A percentile compares a stretch with the other conserved stretches of the same genome.
Evolutionary conservation across 768 basidiomycete genomes (phyloP).

Genomic region (Roridomyces roridus): DNA sequence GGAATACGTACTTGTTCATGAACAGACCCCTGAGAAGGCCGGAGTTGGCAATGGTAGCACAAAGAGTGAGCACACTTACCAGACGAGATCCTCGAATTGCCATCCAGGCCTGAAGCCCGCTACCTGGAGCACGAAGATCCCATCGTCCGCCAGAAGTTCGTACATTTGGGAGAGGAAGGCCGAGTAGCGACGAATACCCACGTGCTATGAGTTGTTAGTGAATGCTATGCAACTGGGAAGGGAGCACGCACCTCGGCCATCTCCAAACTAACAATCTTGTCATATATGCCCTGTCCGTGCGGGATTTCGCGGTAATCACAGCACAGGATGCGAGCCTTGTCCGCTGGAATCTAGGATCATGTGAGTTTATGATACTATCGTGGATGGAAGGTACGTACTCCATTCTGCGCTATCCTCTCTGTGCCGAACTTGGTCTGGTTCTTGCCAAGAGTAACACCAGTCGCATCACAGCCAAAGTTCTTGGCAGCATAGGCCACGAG

Average conservation of each 20-base stretch:
- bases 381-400: constrained; percentile 43
- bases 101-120: constrained; percentile 94
- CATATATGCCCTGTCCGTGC: constrained; percentile 72
- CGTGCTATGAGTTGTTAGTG: constrained; percentile 62
- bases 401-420: constrained; percentile 83
- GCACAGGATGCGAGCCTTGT: constrained; percentile 89
- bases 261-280: constrained; percentile 95
- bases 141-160: constrained; percentile 92
- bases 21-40: constrained; percentile 75
- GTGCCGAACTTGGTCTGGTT: constrained; percentile 95
- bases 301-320: constrained; percentile 94
- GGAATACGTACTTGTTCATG: constrained; percentile 99
- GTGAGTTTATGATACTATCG: neutral
- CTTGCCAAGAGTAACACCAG: constrained; percentile 90
- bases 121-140: constrained; percentile 95
- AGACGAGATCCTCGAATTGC: constrained; percentile 98
- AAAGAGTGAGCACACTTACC: constrained; percentile 49
- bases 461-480: constrained; percentile 96
- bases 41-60: neutral
- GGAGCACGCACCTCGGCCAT: constrained; percentile 85
- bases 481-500: constrained; percentile 94
- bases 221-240: neutral
- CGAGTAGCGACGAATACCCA: constrained; percentile 92
- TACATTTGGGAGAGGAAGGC: constrained; percentile 92
- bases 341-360: constrained; percentile 47